Evolutionary conservation across 306 rosid species (phyloP).

Genomic region (cucumber (Cucumis sativus)): DNA sequence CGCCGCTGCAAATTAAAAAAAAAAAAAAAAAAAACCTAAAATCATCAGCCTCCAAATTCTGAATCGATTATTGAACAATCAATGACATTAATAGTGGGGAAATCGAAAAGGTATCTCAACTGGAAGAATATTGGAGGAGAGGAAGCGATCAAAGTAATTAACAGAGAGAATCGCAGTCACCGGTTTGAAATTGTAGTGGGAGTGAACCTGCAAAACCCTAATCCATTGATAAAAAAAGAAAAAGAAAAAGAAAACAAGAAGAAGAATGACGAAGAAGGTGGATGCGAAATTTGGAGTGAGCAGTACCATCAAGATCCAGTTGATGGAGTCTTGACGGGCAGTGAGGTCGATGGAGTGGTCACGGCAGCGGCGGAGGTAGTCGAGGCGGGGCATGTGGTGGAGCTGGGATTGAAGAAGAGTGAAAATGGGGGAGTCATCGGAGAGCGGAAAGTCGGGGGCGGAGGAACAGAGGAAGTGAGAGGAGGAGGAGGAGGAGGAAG

Average conservation of each 20-base stretch:
- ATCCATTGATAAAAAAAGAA: background rate
- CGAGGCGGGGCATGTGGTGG: constrained; percentile 17
- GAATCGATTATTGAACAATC: background rate
- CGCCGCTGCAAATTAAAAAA: constrained; percentile 8
- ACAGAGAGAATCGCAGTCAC: constrained; percentile 63
- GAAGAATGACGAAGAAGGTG: background rate
- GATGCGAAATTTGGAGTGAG: background rate
- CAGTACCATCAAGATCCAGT: constrained; percentile 61
- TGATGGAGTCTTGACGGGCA: constrained; percentile 47
- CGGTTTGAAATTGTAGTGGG: constrained; percentile 32
- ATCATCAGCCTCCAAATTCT: background rate
- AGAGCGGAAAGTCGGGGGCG: background rate
- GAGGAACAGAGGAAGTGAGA: background rate
- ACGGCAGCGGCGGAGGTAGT: constrained; percentile 31
- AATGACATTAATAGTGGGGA: background rate
- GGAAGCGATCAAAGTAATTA: constrained; percentile 67
- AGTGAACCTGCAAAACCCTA: constrained; percentile 40
- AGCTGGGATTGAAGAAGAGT: constrained; percentile 7
- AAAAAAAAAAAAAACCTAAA: background rate
- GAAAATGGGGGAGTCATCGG: background rate
- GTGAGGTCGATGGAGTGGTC: constrained; percentile 27
- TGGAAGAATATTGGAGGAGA: constrained; percentile 40
- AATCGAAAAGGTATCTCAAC: constrained; percentile 11
- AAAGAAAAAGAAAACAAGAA: background rate
- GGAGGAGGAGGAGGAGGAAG: background rate